These are phyloP conservation scores for Narthecium ossifragum DNA, from an alignment of 106 monocot species.

Conservation along the genomic window DNA sequence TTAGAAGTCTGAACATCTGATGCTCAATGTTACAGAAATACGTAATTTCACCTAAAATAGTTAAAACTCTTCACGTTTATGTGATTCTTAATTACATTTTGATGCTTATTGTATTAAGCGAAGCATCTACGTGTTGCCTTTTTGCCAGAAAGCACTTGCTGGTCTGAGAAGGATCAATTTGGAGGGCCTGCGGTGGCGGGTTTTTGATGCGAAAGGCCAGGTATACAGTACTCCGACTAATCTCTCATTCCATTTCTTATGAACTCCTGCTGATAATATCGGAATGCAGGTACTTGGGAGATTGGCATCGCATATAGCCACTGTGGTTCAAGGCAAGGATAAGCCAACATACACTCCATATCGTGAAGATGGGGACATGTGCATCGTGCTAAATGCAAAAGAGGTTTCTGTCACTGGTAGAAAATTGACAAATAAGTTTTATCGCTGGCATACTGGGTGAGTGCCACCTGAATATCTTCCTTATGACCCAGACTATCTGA, in stretches of 20 bases:
- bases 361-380: conserved; percentile 95
- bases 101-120: conserved; percentile 7
- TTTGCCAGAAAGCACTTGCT: conserved; percentile 94
- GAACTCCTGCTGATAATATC: neutral
- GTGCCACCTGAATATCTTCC: no score
- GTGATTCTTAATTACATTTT: neutral
- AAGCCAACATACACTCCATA: conserved; percentile 91
- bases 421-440: conserved; percentile 83
- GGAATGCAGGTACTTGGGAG: conserved; percentile 72
- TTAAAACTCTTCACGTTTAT: neutral
- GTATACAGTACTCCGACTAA: conserved; percentile 12
- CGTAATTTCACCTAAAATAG: neutral
- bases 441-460: conserved; percentile 96
- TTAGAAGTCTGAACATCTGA: no score
- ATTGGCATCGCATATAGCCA: conserved; percentile 87
- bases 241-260: neutral
- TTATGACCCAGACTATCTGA: no score
- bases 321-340: conserved; percentile 92
- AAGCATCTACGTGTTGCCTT: no score
- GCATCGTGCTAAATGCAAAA: conserved; percentile 88
- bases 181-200: conserved; percentile 88
- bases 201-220: conserved; percentile 97
- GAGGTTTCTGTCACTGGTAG: conserved; percentile 83
- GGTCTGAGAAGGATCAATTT: conserved; percentile 88
- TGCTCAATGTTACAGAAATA: no score